A percentile compares a stretch with the other conserved stretches of the same genome.
Conservation (phyloP, 2,329 filamentous ascomycete genomes). For the Ophiocordyceps unilateralis region DNA sequence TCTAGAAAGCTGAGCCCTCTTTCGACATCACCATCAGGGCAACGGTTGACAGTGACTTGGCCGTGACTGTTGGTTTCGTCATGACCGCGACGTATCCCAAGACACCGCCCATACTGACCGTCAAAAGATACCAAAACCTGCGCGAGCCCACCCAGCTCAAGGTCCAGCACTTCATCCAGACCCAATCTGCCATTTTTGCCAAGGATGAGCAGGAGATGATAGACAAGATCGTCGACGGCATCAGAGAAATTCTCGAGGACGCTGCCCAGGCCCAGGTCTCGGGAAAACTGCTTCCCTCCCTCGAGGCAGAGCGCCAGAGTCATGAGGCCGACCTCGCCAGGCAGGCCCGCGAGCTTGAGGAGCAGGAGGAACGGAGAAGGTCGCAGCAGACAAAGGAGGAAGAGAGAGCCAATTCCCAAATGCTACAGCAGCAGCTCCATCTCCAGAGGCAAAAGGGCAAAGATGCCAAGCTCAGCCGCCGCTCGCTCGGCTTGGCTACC, state of each 20-base stretch:
- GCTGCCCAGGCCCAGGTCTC: slow-evolving; percentile 62
- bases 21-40: slow-evolving; percentile 70
- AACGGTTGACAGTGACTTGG: slow-evolving; percentile 53
- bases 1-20: slow-evolving; percentile 59
- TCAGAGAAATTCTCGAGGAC: slow-evolving; percentile 68
- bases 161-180: slow-evolving; percentile 46
- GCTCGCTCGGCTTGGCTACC: slow-evolving; percentile 18
- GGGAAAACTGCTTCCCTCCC: slow-evolving; percentile 61
- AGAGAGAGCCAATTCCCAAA: slow-evolving; percentile 49
- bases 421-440: slow-evolving; percentile 56
- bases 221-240: slow-evolving; percentile 47
- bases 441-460: slow-evolving; percentile 47
- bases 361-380: slow-evolving; percentile 23
- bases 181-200: slow-evolving; percentile 35
- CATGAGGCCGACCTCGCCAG: slow-evolving; percentile 58
- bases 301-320: slow-evolving; percentile 75
- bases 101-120: slow-evolving; percentile 52
- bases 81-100: slow-evolving; percentile 87
- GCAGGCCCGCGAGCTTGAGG: slow-evolving; percentile 37
- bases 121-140: slow-evolving; percentile 48
- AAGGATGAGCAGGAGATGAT: slow-evolving; percentile 40
- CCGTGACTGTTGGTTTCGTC: slow-evolving; percentile 56
- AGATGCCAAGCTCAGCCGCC: slow-evolving; percentile 46
- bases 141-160: slow-evolving; percentile 55
- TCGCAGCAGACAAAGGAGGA: slow-evolving; percentile 38